These are phyloP conservation scores for Tagetes patula DNA, from an alignment of 129 eudicot species.

Conservation along the genomic window DNA sequence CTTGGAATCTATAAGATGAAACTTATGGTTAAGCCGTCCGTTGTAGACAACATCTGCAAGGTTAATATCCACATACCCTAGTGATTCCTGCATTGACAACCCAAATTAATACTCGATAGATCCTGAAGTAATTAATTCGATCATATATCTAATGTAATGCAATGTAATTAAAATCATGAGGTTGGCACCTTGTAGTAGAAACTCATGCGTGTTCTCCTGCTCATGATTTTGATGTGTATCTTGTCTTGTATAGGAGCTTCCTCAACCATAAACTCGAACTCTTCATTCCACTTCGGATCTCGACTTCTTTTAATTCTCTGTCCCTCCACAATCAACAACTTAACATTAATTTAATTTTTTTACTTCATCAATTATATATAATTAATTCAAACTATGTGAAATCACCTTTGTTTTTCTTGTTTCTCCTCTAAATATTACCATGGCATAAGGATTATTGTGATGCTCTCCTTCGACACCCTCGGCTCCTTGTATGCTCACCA, in stretches of 20 bases:
- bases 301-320: constrained; percentile 66
- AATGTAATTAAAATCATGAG: not conserved
- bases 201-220: constrained; percentile 61
- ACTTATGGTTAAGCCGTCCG: constrained; percentile 77
- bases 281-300: constrained; percentile 86
- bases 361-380: no score
- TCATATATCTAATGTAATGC: no score
- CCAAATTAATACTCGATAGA: no score
- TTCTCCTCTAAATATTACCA: constrained; percentile 66
- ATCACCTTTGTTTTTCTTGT: constrained; percentile 72
- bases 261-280: constrained; percentile 78
- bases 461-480: constrained; percentile 72
- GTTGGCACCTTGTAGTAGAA: constrained; percentile 57
- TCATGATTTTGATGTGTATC: constrained; percentile 66
- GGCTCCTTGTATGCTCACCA: constrained; percentile 72
- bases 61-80: constrained; percentile 76
- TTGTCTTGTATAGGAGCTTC: constrained; percentile 77
- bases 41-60: constrained; percentile 83
- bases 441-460: constrained; percentile 74
- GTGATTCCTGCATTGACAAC: constrained; percentile 51
- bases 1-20: constrained; percentile 80
- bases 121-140: no score
- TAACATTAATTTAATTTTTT: no score
- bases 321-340: no score
- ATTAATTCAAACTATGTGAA: no score